Percentiles rank a stretch among this genome's conserved stretches.
Evolutionary conservation across 257 asterid species (phyloP).

Genomic region (Solanum bulbocastanum): DNA sequence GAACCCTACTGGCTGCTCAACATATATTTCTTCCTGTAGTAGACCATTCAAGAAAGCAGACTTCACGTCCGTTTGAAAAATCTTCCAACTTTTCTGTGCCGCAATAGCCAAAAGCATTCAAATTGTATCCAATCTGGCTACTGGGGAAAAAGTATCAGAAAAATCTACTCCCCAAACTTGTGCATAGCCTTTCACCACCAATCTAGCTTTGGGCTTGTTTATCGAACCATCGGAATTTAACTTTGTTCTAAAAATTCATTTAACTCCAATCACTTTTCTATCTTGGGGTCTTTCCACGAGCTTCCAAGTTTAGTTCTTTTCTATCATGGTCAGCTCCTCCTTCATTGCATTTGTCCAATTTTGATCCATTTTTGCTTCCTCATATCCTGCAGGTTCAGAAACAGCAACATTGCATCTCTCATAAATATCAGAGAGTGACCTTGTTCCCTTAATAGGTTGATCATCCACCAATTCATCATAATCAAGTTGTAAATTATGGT

Average conservation of each 20-base stretch:
- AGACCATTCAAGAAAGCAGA: not conserved
- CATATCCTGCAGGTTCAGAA: not conserved
- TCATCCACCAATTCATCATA: not conserved
- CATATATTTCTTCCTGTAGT: not conserved
- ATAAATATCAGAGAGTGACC: not conserved
- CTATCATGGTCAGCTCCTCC: not conserved
- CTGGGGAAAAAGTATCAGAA: not conserved
- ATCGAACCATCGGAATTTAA: not conserved
- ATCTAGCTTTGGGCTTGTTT: not conserved
- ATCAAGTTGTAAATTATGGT: no score
- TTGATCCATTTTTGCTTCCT: not conserved
- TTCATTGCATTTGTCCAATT: not conserved
- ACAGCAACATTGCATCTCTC: not conserved
- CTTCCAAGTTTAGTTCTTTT: no score
- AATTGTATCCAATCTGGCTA: not conserved
- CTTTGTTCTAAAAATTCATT: not conserved
- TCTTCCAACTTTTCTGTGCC: not conserved
- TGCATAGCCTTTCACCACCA: not conserved
- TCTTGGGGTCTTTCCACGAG: no score
- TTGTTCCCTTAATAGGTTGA: not conserved
- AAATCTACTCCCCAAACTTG: not conserved
- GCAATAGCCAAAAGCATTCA: not conserved
- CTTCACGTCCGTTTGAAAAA: not conserved
- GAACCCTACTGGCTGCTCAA: not conserved
- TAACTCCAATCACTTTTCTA: not conserved